Base-by-base conservation (phyloP, 108 stramenopile species). In the Nitzschia putrida region DNA sequence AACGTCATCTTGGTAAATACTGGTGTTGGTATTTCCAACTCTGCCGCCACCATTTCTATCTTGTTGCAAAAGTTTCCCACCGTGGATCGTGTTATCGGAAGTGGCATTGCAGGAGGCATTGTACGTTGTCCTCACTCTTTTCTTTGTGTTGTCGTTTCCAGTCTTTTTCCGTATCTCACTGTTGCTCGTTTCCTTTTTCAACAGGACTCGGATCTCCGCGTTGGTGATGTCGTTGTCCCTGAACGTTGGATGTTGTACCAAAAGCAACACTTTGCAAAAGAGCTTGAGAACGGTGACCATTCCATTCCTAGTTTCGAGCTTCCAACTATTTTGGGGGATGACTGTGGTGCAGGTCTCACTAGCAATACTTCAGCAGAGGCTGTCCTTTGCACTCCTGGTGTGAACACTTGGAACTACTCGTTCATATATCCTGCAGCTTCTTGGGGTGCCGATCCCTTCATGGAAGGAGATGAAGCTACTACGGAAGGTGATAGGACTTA, bases 71-170 rank as follows among this genome's bases (percentile, higher is more conserved):
- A 60, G 23, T 60, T 60, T 7, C 59, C 59, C 14, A 60, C 29
- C 8, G 38, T 60, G 13, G 59, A 60, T 40, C 59, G 59, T 5
- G n/a, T 60, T 41, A 34, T 60, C 21, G 59, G 59, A 1, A 60
- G 59, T 60, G 59, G 59, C 3, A 60, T 60, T 41, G 59, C 59
- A 41, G 59, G 59, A 23, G 59, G 59, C 10, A 21, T 60, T 18
- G 59, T 60, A 41, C 34, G 59, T 60, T 18, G 38, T 20, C 13
- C n/a, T n/a, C n/a, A n/a, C n/a, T n/a, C n/a, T n/a, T n/a, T n/a
- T n/a, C n/a, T n/a, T n/a, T n/a, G n/a, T n/a, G n/a, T 16, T 3
- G 38, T 26, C 0, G 1, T 49, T 49, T 49, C 18, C 47, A 18
- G 2, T 49, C 4, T 16, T n/a, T n/a, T n/a, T n/a, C n/a, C n/a